Base-by-base conservation (phyloP, 2,329 filamentous ascomycete species). In the Hypoxylon sp. region DNA sequence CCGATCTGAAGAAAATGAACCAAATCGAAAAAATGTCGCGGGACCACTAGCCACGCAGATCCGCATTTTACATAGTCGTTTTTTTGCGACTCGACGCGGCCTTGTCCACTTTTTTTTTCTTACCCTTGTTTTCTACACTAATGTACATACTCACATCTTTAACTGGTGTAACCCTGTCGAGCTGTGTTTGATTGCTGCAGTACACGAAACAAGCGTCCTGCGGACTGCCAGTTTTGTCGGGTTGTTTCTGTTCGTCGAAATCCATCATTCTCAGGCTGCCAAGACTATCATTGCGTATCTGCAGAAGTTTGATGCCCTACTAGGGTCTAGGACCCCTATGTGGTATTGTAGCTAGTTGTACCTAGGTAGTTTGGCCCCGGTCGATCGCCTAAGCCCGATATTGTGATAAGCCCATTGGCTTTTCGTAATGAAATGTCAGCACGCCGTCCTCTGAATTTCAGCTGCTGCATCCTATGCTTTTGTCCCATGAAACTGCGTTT, bases 371-470 rank as follows among this genome's bases (percentile, higher is more conserved):
- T 45, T 14, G 21, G 25, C 55, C 55, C 51, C 37, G 52, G 59
- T 58, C 43, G 23, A 56, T 63, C 19, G 41, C 55, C 43, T 52
- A 50, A 27, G 9, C 16, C 59, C 59, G 57, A 63, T 60, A 69
- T 69, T 67, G 60, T 27, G 67, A 69, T 67, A 25, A 59, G 63
- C 67, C 39, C 29, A 52, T 43, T 55, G 34, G 56, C 45, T 16
- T 50, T 61, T 50, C 48, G 59, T 61, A 58, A 43, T 47, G 46
- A 43, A 32, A 52, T 60, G 34, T 58, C 50, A 51, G 46, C 46
- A 30, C 8, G 27, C 47, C 47, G 45, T 37, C 53, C 43, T 47
- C 29, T 32, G 45, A 14, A 23, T 62, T 60, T 57, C 62, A 65
- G 62, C 59, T 65, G 47, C 53, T 63, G 62, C 58, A 63, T 29